phyloP scores from a whole-genome alignment of 441 rosid genomes.

The Aquilaria agallochum region DNA sequence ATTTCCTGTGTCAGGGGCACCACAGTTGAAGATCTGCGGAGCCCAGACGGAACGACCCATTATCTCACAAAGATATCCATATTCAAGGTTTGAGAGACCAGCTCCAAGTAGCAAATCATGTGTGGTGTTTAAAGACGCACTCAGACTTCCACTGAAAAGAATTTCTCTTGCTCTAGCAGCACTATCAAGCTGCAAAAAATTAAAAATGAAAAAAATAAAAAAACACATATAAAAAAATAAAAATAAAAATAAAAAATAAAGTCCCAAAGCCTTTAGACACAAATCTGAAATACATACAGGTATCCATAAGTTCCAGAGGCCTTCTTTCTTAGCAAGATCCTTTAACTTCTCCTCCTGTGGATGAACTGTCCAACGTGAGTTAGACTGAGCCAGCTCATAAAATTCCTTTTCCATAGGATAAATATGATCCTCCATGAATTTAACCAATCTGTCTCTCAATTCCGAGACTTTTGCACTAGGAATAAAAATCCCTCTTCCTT shows the following conservation, averaged over 20 bases:
- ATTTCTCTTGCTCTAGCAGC: conserved; percentile 81
- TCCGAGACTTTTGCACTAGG: conserved; percentile 63
- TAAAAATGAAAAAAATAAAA: conserved; percentile 12
- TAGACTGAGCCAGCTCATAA: conserved; percentile 70
- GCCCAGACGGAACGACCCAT: conserved; percentile 97
- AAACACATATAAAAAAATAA: conserved; percentile 2
- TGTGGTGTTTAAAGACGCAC: conserved; percentile 19
- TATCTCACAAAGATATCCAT: conserved; percentile 95
- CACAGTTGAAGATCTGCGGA: conserved; percentile 94
- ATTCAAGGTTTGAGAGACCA: conserved; percentile 95
- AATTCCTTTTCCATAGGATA: conserved; percentile 86
- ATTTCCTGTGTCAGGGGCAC: conserved; percentile 99
- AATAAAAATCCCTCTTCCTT: conserved; percentile 58
- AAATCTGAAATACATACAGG: conserved; percentile 53
- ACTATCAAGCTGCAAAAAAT: conserved; percentile 72
- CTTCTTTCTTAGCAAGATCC: conserved; percentile 86
- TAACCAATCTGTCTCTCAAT: conserved; percentile 64
- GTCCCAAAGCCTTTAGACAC: conserved; percentile 8
- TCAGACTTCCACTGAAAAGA: conserved; percentile 34
- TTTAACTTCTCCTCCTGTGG: conserved; percentile 91
- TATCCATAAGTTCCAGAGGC: conserved; percentile 89
- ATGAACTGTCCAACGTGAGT: conserved; percentile 83
- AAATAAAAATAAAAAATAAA: conserved; percentile 5
- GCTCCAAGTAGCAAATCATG: conserved; percentile 69
- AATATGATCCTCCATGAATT: conserved; percentile 88